These are phyloP conservation scores for Cylindrodendrum hubeiense DNA, from an alignment of 2,329 filamentous ascomycete species.

Conservation along the genomic window DNA sequence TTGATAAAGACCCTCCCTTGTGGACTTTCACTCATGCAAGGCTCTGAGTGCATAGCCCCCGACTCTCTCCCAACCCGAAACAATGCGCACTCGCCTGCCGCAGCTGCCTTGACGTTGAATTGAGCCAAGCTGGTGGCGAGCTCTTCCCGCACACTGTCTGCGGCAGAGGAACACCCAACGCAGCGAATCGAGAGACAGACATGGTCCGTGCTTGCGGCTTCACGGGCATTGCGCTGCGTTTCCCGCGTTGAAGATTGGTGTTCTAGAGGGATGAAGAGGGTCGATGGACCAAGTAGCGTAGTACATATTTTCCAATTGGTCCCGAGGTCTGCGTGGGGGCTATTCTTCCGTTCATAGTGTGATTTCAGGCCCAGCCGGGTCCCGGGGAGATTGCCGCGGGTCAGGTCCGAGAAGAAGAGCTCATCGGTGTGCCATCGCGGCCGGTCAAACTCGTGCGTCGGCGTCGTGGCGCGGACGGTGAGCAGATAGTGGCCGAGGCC, in stretches of 20 bases:
- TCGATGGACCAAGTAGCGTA: slow-evolving; percentile 59
- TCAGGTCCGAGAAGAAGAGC: slow-evolving; percentile 53
- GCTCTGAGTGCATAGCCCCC: slow-evolving; percentile 59
- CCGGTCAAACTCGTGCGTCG: slow-evolving; percentile 57
- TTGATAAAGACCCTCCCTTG: slow-evolving; percentile 52
- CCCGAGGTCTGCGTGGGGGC: neutral
- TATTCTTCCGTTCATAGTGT: neutral
- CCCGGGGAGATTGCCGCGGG: slow-evolving; percentile 29
- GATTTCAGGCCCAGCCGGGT: slow-evolving; percentile 25
- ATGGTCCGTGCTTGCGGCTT: slow-evolving; percentile 48
- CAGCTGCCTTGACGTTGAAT: slow-evolving; percentile 37
- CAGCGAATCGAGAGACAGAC: slow-evolving; percentile 57
- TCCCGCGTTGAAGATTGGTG: slow-evolving; percentile 49
- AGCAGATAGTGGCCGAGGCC: slow-evolving; percentile 59
- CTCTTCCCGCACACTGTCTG: slow-evolving; percentile 52
- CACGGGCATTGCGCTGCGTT: slow-evolving; percentile 47
- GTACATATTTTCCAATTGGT: slow-evolving; percentile 64
- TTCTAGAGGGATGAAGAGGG: slow-evolving; percentile 55
- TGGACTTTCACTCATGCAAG: slow-evolving; percentile 46
- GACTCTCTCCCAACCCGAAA: slow-evolving; percentile 56
- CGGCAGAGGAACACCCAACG: slow-evolving; percentile 56
- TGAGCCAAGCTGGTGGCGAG: slow-evolving; percentile 47
- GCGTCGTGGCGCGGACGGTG: slow-evolving; percentile 59
- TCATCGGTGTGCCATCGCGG: slow-evolving; percentile 65
- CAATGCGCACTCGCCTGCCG: slow-evolving; percentile 52